phyloP scores from a whole-genome alignment of 1,139 yeast species.

The Blastobotrys malaysiensis region DNA sequence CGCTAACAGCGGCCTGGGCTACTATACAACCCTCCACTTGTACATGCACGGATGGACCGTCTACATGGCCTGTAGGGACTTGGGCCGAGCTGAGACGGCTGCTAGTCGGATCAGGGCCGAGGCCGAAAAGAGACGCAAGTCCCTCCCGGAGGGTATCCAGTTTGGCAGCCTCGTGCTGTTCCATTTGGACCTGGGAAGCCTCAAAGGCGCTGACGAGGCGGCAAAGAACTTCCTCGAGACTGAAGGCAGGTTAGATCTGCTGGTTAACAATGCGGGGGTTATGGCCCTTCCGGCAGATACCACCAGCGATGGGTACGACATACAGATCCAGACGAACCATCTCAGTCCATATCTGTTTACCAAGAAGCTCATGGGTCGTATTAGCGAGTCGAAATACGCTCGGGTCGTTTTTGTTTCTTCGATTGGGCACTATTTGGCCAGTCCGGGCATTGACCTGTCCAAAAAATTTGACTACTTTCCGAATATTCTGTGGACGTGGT shows the following conservation, averaged over 20 bases:
- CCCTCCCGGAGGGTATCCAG: conserved; percentile 18
- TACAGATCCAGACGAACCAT: conserved; percentile 76
- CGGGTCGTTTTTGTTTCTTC: conserved; percentile 67
- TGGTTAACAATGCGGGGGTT: conserved; percentile 77
- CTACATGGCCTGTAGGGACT: conserved; percentile 67
- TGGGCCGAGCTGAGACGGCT: conserved; percentile 50
- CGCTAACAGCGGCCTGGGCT: conserved; percentile 77
- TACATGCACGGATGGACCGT: conserved; percentile 74
- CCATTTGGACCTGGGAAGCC: conserved; percentile 57
- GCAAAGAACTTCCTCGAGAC: conserved; percentile 43
- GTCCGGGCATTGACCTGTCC: conserved; percentile 46
- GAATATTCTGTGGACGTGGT: conserved; percentile 65
- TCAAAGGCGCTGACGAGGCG: conserved; percentile 54
- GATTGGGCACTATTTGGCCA: conserved; percentile 58
- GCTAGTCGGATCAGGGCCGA: conserved; percentile 50
- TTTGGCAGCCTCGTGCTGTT: conserved; percentile 56
- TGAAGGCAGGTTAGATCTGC: conserved; percentile 54
- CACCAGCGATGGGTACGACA: conserved; percentile 70
- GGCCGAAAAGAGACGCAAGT: conserved; percentile 39
- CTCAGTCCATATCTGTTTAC: conserved; percentile 71
- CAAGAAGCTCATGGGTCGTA: conserved; percentile 50
- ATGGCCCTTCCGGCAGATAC: conserved; percentile 65
- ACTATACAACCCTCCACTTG: conserved; percentile 66
- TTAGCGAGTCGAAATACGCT: conserved; percentile 44
- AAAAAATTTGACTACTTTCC: conserved; percentile 57